Evolutionary conservation across 495 filamentous ascomycete species (phyloP), one percentile per base, ranked within the genome.

Genomic region (Trichoderma erinaceum): DNA sequence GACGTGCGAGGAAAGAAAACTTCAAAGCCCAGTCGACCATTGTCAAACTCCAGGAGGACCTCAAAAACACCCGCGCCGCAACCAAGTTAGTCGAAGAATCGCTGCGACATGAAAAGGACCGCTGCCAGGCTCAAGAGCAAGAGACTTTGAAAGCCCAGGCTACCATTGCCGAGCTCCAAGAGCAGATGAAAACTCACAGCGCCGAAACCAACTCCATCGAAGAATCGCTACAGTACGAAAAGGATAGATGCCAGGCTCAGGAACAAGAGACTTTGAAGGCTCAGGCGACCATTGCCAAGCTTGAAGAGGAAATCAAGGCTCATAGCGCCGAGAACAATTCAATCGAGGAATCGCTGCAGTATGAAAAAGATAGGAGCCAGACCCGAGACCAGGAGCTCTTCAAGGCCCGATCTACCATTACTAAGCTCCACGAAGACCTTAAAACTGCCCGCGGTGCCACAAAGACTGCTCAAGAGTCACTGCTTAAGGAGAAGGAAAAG

Each of bases 31-130:
- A 91, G 15, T 93, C 91, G 16, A 78, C 81, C 3, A 73, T 91
- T 16, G 88, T 95, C 25, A 92, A 96, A 72, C 71, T 88, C 15
- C 92, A 96, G 73, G 91, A 96, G 69, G 92, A 97, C 72, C 78
- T 94, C 67, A 93, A 94, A 72, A 77, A 88, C 5, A 77, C 83
- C 3, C 86, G 89, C 68, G 82, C 82, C 21, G 82, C 78, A 13
- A 75, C 73, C 46, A 81, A 78, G 65, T 56, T 76, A 1, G 65
- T 71, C 3, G 79, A 82, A 65, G 80, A 81, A 15, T 70, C 68
- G 27, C 74, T 85, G 2, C 78, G 79, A 29, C 74, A 76, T 41
- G 81, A 85, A 73, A 84, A 81, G 61, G 79, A 84, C 25, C 75
- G 74, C 8, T 79, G 81, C 72, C 74, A 78, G 58, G 79, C 78